Evolutionary conservation across 805 yeast genomes (phyloP), one percentile per base, ranked within the genome.

Genomic region (Candida sphagnicola): DNA sequence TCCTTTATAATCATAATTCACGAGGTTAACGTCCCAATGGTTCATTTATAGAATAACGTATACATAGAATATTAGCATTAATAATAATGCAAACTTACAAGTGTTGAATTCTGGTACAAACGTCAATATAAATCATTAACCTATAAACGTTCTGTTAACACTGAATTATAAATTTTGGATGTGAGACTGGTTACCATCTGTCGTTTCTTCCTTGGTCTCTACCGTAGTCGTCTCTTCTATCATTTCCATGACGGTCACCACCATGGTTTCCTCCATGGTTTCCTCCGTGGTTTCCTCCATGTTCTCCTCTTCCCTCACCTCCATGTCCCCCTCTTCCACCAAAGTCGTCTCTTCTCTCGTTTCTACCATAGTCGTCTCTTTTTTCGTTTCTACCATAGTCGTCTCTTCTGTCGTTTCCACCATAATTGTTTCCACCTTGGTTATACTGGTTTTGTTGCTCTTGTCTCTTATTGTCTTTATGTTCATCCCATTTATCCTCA

Each of bases 401-500:
- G 26, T 53, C 41, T 16, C 52, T 13, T 47, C 26, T 38, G 42
- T n/a, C 44, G 40, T 14, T 37, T 38, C 35, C 24, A 21, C 24
- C 24, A 21, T 6, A 21, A 21, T 21, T 21, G 6, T 21, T 6
- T 10, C 36, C 33, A 13, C 40, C 37, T 17, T 38, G 39, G n/a
- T n/a, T n/a, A n/a, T n/a, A n/a, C 40, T 15, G 18, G 18, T 16
- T 18, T 16, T 14, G 13, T n/a, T 26, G 29, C 12, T 12, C 13
- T 26, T 26, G 29, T 26, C 13, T 13, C n/a, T 35, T 17, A 13
- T 43, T 31, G 15, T 43, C 35, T 32, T 54, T 44, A 31, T 49
- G 47, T 23, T 59, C 46, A 41, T 67, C 69, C 44, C 54, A 50
- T 32, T 47, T 51, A 50, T 72, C 67, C 49, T 70, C 75, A 24